phyloP scores from a whole-genome alignment of 306 rosid genomes.

The Ormosia emarginata region DNA sequence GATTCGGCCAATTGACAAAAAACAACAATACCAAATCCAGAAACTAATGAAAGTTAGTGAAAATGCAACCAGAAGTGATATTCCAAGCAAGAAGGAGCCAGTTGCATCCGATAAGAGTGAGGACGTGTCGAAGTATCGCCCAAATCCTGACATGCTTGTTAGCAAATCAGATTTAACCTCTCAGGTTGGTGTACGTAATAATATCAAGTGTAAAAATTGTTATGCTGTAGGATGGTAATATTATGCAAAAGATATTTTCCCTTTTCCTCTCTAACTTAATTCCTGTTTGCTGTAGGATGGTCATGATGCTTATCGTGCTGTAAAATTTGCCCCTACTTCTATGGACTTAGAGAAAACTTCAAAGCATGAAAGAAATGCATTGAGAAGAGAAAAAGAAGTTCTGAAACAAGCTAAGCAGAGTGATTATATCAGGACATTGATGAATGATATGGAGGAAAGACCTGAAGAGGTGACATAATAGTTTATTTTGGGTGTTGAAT shows the following conservation, averaged over 20 bases:
- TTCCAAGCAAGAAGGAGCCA: conserved; percentile 36
- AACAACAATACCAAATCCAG: conserved; percentile 86
- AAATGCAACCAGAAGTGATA: conserved; percentile 37
- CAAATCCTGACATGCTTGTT: conserved; percentile 78
- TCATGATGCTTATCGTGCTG: conserved; percentile 48
- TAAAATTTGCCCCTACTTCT: conserved; percentile 63
- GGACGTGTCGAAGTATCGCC: conserved; percentile 68
- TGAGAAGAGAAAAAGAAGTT: conserved; percentile 64
- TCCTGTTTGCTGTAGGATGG: conserved; percentile 44
- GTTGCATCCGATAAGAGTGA: conserved; percentile 40
- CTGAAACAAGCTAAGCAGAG: conserved; percentile 58
- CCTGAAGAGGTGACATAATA: conserved; percentile 77
- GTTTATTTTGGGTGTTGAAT: conserved; percentile 9
- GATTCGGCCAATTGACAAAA: conserved; percentile 88
- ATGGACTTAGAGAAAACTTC: conserved; percentile 65
- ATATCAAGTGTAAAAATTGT: not conserved
- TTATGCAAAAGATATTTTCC: not conserved
- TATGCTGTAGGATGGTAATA: not conserved
- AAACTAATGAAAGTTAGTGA: conserved; percentile 59
- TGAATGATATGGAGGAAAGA: conserved; percentile 70
- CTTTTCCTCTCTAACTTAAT: conserved; percentile 13
- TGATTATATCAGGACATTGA: conserved; percentile 52
- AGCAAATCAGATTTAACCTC: conserved; percentile 40
- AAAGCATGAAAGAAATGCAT: conserved; percentile 61
- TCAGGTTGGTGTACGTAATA: conserved; percentile 38